Evolutionary conservation across 1,139 yeast genomes (phyloP).

Genomic region (Martiniozyma asiatica): DNA sequence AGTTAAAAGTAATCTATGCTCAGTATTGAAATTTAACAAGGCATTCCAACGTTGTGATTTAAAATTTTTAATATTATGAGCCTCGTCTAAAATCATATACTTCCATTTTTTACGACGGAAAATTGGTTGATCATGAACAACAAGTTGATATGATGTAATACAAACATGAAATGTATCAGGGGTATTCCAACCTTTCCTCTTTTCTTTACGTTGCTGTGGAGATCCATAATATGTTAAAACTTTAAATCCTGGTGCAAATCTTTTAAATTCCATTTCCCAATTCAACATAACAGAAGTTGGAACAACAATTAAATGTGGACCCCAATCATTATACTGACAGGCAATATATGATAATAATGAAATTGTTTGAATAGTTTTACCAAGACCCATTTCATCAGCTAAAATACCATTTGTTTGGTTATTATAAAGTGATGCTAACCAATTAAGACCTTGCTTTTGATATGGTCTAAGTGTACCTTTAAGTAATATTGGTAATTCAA

Average conservation of each 20-base stretch:
- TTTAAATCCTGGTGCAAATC: conserved; percentile 97
- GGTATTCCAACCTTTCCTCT: conserved; percentile 95
- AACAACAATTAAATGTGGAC: conserved; percentile 92
- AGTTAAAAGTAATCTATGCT: no score
- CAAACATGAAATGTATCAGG: conserved; percentile 95
- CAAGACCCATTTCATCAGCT: conserved; percentile 99
- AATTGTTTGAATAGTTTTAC: conserved; percentile 88
- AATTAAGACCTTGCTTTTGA: conserved; percentile 91
- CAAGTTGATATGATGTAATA: conserved; percentile 91
- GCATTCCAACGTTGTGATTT: conserved; percentile 97
- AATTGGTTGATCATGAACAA: conserved; percentile 91
- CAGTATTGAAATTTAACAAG: conserved; percentile 82
- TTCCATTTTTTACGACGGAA: conserved; percentile 90
- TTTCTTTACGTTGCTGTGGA: conserved; percentile 94
- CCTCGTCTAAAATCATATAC: conserved; percentile 95
- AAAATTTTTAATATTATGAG: conserved; percentile 94
- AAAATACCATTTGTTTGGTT: conserved; percentile 91
- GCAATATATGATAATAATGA: conserved; percentile 80
- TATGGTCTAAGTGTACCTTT: conserved; percentile 82
- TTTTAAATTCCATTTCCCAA: conserved; percentile 99
- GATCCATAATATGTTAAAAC: conserved; percentile 93
- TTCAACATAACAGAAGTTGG: conserved; percentile 98
- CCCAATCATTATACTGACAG: conserved; percentile 91
- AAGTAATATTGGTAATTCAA: conserved; percentile 54
- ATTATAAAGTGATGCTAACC: conserved; percentile 91